Evolutionary conservation across 495 filamentous ascomycete genomes (phyloP).

Genomic region (Stereocaulon alpinum): DNA sequence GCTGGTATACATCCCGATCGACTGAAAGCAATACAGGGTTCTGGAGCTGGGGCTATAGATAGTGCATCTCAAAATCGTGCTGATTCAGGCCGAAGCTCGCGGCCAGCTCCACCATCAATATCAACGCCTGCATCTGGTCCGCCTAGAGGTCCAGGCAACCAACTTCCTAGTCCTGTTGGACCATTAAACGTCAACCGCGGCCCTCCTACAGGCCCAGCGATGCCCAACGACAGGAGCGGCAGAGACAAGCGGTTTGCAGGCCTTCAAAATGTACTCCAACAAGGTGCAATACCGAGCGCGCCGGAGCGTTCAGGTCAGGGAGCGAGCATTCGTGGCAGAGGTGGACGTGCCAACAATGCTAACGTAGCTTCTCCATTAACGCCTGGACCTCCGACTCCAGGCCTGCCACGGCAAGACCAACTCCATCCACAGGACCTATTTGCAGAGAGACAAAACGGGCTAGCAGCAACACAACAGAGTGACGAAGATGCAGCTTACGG

Average conservation of each 20-base stretch:
- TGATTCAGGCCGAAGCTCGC: conserved; percentile 3
- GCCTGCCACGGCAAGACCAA: conserved; percentile 6
- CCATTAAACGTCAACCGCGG: conserved; percentile 16
- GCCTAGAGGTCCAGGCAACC: conserved; percentile 17
- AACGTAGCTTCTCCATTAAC: conserved; percentile 14
- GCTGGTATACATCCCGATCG: conserved; percentile 24
- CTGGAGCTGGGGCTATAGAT: not conserved
- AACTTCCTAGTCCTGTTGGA: conserved; percentile 12
- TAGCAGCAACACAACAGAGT: not conserved
- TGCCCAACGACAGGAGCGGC: conserved; percentile 11
- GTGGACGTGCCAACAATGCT: conserved; percentile 21
- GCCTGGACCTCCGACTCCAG: conserved; percentile 16
- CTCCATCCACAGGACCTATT: conserved; percentile 17
- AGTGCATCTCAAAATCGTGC: conserved; percentile 8
- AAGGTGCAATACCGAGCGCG: conserved; percentile 10
- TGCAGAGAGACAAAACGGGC: conserved; percentile 13
- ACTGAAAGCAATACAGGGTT: conserved; percentile 22
- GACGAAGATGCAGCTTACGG: conserved; percentile 19
- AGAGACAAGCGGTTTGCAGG: conserved; percentile 24
- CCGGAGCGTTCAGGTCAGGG: conserved; percentile 22
- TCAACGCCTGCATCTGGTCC: conserved; percentile 10
- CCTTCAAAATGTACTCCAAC: conserved; percentile 22
- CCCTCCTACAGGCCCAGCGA: conserved; percentile 23
- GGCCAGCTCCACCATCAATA: conserved; percentile 15
- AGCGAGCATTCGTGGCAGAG: conserved; percentile 23